Base-by-base conservation (phyloP, 768 basidiomycete genomes). In the Rhodotorula kratochvilovae region DNA sequence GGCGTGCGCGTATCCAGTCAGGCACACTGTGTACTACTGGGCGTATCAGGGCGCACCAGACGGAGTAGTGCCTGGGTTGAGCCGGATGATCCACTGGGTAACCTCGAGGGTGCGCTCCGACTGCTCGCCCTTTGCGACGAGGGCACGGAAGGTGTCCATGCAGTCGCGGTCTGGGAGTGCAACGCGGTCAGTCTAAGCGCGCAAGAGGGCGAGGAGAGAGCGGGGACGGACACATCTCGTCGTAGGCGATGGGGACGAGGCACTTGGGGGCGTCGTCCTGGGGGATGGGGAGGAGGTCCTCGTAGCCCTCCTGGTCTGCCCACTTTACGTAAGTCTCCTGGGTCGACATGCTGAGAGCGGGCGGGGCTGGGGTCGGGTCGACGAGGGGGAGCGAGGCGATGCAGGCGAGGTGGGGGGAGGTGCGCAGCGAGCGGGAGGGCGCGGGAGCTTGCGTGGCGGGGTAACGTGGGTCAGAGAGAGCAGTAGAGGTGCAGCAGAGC, bases 31-130 rank as follows among this genome's bases (percentile, higher is more conserved):
- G 27, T 25, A 4, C 4, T 51, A 11, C 4, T 5, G 54, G 33
- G 19, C 3, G 10, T 5, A 2, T 2, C 12, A 16, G 56, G 48
- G 78, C 87, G 69, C 79, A 93, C 95, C 96, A 99, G 75, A 94
- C 92, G 61, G 93, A 90, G 79, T 97, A 99, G 79, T 98, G 96
- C 91, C 92, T 11, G 96, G 94, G 79, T 99, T 99, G 81, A 89
- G 83, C 36, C 89, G 85, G 73, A 99, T 95, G 76, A 98, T 87
- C 50, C 83, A 83, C 80, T 95, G 91, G 1, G 96, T 99, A 42
- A 99, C 84, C 76, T 89, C 85, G 63, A 99, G 85, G 19, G 89
- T 92, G 46, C 95, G 84, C 29, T 84, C 81, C 71, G 88, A 92
- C 82, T 87, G 87, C 83, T 98, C 95, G 7, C 86, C 86, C 0